Evolutionary conservation across 768 basidiomycete species (phyloP), one percentile per base, ranked within the genome.

Genomic region (Pseudohyphozyma bogoriensis): DNA sequence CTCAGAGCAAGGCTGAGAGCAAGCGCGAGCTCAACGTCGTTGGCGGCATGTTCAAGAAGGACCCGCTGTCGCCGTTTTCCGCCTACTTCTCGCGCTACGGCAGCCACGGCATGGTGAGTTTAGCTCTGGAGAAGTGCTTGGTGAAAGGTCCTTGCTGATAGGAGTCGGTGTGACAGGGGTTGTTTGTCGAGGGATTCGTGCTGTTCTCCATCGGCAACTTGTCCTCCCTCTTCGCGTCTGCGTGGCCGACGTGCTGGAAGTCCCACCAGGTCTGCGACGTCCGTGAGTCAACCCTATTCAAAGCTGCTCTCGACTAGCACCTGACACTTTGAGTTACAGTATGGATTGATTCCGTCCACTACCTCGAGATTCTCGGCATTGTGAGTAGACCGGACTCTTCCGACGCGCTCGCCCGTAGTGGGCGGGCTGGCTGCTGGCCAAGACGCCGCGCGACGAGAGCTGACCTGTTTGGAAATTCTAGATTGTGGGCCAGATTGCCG

Each of bases 171-270:
- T n/a, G n/a, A 9, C 26, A 46, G 49, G 62, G 66, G 3, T 44
- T 65, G 9, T 65, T 63, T 35, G 64, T 68, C 18, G 62, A 65
- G 36, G 64, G 74, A 40, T 76, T 73, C 58, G 72, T 73, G 42
- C 69, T 77, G 32, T 77, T 77, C 73, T 76, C 74, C 12, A 76
- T 77, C 58, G 75, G 75, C 35, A 77, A 76, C 68, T 67, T 75
- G 29, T 62, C 67, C 1, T 63, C 73, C 1, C 68, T 77, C 13
- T 77, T 74, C 67, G 28, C 60, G 42, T 62, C 67, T 10, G 74
- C 74, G 8, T 76, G 76, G 75, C 74, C 74, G 22, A 12, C 42
- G 20, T 76, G 75, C 64, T 76, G 73, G 73, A n/a, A 70, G 59
- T 1, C 66, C 71, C 60, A 42, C 59, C 24, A 69, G 67, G 15